Evolutionary conservation across 805 yeast genomes (phyloP).

Genomic region (Spathaspora boniae): DNA sequence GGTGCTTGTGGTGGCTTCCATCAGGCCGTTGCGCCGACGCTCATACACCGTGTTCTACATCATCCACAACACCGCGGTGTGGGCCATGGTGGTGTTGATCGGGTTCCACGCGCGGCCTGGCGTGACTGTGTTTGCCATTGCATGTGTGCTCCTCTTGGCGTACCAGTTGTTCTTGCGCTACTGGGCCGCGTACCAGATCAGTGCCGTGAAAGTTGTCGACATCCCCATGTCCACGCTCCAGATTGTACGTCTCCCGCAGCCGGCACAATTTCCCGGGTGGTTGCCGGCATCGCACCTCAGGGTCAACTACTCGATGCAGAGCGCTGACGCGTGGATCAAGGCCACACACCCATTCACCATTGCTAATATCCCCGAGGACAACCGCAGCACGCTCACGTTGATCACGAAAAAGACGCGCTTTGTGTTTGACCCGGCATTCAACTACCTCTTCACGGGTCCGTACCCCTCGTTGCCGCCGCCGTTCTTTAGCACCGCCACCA

Average conservation of each 20-base stretch:
- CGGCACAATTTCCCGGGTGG: constrained; percentile 20
- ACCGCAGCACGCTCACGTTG: constrained; percentile 30
- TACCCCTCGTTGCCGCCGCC: constrained; percentile 43
- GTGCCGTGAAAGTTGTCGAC: constrained; percentile 15
- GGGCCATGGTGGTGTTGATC: constrained; percentile 42
- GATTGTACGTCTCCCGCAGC: constrained; percentile 19
- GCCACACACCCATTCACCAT: constrained; percentile 72
- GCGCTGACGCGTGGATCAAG: constrained; percentile 34
- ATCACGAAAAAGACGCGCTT: constrained; percentile 41
- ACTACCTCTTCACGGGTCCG: constrained; percentile 22
- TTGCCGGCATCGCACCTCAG: constrained; percentile 61
- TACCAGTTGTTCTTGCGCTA: constrained; percentile 37
- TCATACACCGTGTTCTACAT: constrained; percentile 54
- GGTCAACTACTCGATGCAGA: constrained; percentile 33
- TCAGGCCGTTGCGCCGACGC: constrained; percentile 46
- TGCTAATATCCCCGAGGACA: constrained; percentile 42
- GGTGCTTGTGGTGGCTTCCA: constrained; percentile 42
- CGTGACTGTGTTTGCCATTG: constrained; percentile 28
- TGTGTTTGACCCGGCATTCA: constrained; percentile 9
- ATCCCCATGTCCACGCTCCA: constrained; percentile 16
- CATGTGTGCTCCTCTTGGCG: constrained; percentile 21
- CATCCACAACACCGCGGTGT: constrained; percentile 51
- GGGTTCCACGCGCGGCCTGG: constrained; percentile 72
- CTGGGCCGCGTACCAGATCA: constrained; percentile 11
- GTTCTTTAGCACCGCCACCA: constrained; percentile 47